Base-by-base conservation (phyloP, 2,329 filamentous ascomycete species). In the Ustulina deusta region DNA sequence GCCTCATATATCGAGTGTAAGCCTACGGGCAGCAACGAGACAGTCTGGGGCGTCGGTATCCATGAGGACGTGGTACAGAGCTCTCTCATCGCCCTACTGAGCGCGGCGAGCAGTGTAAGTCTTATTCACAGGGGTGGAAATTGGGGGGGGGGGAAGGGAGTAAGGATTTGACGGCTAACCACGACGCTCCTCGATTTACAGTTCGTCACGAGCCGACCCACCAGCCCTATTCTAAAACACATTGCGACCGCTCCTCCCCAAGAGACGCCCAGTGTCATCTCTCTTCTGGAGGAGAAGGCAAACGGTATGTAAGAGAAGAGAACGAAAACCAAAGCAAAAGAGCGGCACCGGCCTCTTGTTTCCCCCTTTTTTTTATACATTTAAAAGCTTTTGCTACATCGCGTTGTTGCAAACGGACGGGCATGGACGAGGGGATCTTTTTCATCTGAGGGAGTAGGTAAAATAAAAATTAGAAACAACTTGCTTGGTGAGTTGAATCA, bases 1-100 rank as follows among this genome's bases (percentile, higher is more conserved):
- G 96, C 94, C 1, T 93, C 94, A 1, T 98, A 96, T 78, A 97
- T 98, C 71, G 93, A 97, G 80, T 97, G 94, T 81, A 93, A 87
- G 29, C 86, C 89, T n/a, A 81, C 86, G 3, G 89, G 87, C 52
- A 90, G 85, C 70, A 86, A 86, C 61, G 85, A 93, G 74, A 91
- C 88, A 74, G 91, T 97, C 1, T 97, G 94, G 94, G 94, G 94
- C 73, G 91, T 97, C 5, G 94, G 93, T 40, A 93, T 97, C 74
- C 93, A 97, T 78, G 91, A 95, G 44, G 64, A 62, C 48, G 64
- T 66, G 52, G 58, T 66, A 2, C 64, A 66, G 17, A 66, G 64
- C 29, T 66, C 63, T 1, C 34, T 65, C 7, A 56, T 65, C 13
- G 63, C 57, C 11, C 22, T 61, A 4, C 20, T 61, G 13, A 65